Base-by-base conservation (phyloP, 2,329 filamentous ascomycete species). In the Hymenoscyphus infarciens region DNA sequence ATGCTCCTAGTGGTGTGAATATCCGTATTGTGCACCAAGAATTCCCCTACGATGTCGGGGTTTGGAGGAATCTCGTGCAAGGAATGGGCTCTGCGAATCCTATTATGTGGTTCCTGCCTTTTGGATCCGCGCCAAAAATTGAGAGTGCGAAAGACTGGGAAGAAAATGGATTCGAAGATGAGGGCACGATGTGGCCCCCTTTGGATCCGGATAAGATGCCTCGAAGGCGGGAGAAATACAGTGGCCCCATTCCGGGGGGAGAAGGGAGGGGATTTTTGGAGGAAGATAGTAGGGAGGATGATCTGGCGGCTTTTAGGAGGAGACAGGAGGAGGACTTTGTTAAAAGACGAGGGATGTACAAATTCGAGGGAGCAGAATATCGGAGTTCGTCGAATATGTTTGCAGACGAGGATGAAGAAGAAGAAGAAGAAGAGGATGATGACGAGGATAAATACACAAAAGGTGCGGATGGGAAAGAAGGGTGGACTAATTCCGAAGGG, bases 11-110 rank as follows among this genome's bases (percentile, higher is more conserved):
- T 4, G 82, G 83, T 5, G 78, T 75, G 69, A 76, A 80, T 54
- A 75, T 87, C 2, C 76, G 79, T 11, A 81, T 90, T 53, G 79
- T 83, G 62, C 83, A 81, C 60, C 83, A 93, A 69, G 89, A 94
- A 74, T 95, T 92, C 69, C 91, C 91, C 0, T 95, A 92, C 75
- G 91, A 96, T 71, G 77, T 94, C 54, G 90, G 89, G 57, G 79
- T 95, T 69, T 92, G 85, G 77, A 74, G 78, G 39, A 96, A 96
- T 74, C 81, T 94, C 72, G 81, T 82, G 16, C 87, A 91, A 72
- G 88, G 87, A 16, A 93, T 95, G 88, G 89, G 90, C 3, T 87
- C 84, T 0, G 67, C 73, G 7, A 92, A 91, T 71, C 70, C 83
- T 0, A 67, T 92, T 0, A 73, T 81, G 6, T 95, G 91, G 91